phyloP scores from a whole-genome alignment of 331 rosid genomes.

The Dryas integrifolia region DNA sequence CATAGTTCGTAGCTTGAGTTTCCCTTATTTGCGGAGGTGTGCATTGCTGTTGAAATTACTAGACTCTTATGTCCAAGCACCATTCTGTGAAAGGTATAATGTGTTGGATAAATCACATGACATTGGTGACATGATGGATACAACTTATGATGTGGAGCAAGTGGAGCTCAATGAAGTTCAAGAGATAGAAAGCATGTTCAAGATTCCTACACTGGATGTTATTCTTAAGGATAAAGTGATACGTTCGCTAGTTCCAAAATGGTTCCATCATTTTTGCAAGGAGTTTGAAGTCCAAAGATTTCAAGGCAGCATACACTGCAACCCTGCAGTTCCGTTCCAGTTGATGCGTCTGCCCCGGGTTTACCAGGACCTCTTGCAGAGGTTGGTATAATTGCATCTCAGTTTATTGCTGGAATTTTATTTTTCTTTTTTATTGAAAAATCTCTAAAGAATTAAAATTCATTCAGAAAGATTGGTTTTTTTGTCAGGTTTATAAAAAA shows the following conservation, averaged over 20 bases:
- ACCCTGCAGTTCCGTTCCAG: slow-evolving; percentile 84
- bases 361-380: slow-evolving; percentile 89
- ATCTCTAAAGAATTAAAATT: neutral
- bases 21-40: slow-evolving; percentile 91
- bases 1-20: slow-evolving; percentile 56
- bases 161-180: slow-evolving; percentile 61
- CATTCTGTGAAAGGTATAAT: slow-evolving; percentile 58
- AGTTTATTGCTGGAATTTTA: slow-evolving; percentile 7
- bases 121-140: slow-evolving; percentile 44
- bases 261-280: slow-evolving; percentile 72
- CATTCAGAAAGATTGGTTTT: slow-evolving; percentile 11
- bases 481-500: slow-evolving; percentile 72
- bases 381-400: slow-evolving; percentile 43
- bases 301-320: slow-evolving; percentile 44
- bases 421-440: neutral
- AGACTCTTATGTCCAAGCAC: slow-evolving; percentile 54
- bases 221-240: slow-evolving; percentile 64
- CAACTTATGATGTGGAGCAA: slow-evolving; percentile 36
- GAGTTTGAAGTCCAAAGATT: slow-evolving; percentile 44
- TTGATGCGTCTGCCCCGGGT: slow-evolving; percentile 77
- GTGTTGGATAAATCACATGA: slow-evolving; percentile 44
- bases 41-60: slow-evolving; percentile 73
- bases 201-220: slow-evolving; percentile 69
- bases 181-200: slow-evolving; percentile 71
- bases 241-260: slow-evolving; percentile 54